Percentiles rank a stretch among this genome's conserved stretches.
Evolutionary conservation across 331 rosid species (phyloP).

Genomic region (Rosa hybrid): DNA sequence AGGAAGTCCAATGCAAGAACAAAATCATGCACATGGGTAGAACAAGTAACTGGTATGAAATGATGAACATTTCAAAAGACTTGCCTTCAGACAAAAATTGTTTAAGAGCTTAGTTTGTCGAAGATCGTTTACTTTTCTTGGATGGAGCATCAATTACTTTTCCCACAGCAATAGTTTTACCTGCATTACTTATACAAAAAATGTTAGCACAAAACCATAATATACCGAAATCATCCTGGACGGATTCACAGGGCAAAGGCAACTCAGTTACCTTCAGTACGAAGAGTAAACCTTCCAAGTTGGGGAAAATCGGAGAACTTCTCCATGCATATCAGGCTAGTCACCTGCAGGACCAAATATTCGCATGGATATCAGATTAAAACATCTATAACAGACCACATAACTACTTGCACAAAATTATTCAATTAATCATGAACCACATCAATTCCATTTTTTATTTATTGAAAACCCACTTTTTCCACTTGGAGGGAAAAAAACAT

Average conservation of each 20-base stretch:
- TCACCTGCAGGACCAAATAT: slow-evolving; percentile 53
- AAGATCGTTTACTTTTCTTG: background rate
- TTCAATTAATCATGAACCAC: background rate
- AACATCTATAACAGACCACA: background rate
- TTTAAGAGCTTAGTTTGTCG: slow-evolving; percentile 33
- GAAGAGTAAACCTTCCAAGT: slow-evolving; percentile 98
- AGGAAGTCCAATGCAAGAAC: background rate
- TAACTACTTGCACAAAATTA: background rate
- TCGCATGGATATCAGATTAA: background rate
- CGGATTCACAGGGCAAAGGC: slow-evolving; percentile 5
- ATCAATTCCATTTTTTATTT: background rate
- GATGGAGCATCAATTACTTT: slow-evolving; percentile 59
- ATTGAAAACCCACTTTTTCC: background rate
- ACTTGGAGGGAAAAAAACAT: background rate
- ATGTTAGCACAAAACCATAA: slow-evolving; percentile 21
- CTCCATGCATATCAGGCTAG: slow-evolving; percentile 69
- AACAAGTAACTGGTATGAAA: background rate
- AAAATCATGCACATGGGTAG: background rate
- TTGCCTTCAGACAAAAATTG: slow-evolving; percentile 69
- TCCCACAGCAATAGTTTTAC: slow-evolving; percentile 94
- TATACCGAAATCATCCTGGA: slow-evolving; percentile 9
- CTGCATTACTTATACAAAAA: slow-evolving; percentile 30
- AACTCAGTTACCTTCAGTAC: slow-evolving; percentile 74
- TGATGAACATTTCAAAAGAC: slow-evolving; percentile 21
- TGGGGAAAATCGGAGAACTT: slow-evolving; percentile 78